Conservation (phyloP, 805 yeast species). For the Lipomyces spencermartinsiae region DNA sequence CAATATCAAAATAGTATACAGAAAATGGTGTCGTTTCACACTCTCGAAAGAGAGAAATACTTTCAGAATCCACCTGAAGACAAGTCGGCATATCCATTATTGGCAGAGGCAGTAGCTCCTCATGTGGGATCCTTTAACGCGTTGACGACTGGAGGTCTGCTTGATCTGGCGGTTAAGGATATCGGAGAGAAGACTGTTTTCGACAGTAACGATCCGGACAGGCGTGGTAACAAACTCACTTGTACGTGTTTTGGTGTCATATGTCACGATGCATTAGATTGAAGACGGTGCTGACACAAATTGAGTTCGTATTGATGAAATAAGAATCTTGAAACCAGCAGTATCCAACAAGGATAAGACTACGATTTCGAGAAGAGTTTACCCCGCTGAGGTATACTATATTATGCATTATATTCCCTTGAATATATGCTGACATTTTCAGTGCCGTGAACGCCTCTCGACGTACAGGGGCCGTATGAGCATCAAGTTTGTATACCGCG, state of each 20-base stretch:
- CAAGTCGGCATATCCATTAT: slow-evolving; percentile 77
- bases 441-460: slow-evolving; percentile 84
- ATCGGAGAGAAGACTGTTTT: slow-evolving; percentile 86
- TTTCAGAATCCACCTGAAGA: slow-evolving; percentile 91
- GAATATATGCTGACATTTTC: not conserved
- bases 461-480: slow-evolving; percentile 81
- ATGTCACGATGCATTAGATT: not conserved
- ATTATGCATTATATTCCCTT: not conserved
- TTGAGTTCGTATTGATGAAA: slow-evolving; percentile 80
- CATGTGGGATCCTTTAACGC: slow-evolving; percentile 97
- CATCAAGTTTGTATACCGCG: slow-evolving; percentile 81
- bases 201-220: slow-evolving; percentile 72
- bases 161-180: slow-evolving; percentile 85
- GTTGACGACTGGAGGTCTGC: slow-evolving; percentile 85
- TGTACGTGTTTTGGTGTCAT: slow-evolving; percentile 38
- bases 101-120: slow-evolving; percentile 89
- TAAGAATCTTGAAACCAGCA: slow-evolving; percentile 85
- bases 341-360: slow-evolving; percentile 74
- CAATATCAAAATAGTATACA: not conserved
- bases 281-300: not conserved
- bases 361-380: slow-evolving; percentile 76
- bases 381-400: slow-evolving; percentile 64
- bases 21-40: slow-evolving; percentile 58
- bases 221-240: slow-evolving; percentile 82
- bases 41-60: slow-evolving; percentile 85